Evolutionary conservation across 164 flowering plant species (phyloP).

Genomic region (Magnolia kwangsiensis): DNA sequence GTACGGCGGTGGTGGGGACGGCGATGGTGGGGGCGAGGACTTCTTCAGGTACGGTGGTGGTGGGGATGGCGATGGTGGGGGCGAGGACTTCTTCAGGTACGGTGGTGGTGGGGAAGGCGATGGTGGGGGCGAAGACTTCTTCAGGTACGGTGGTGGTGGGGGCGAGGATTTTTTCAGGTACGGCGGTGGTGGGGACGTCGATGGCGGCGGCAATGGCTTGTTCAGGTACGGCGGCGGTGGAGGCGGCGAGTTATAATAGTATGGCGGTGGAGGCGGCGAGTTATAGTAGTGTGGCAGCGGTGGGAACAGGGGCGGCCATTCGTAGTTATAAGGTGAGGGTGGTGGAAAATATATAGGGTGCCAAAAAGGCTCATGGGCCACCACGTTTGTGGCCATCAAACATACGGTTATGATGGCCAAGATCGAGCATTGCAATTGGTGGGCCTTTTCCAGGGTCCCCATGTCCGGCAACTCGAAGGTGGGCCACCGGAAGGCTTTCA

Average conservation of each 20-base stretch:
- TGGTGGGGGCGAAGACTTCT: neutral
- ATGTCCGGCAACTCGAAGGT: neutral
- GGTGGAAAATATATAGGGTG: neutral
- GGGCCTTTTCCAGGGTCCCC: neutral
- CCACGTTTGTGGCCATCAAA: neutral
- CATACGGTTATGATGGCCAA: neutral
- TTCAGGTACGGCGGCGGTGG: neutral
- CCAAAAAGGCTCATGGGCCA: neutral
- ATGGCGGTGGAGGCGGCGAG: neutral
- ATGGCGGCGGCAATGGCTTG: neutral
- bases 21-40: neutral
- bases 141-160: neutral
- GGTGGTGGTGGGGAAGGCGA: neutral
- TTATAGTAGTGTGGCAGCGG: conserved; percentile 2
- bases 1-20: neutral
- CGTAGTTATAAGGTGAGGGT: neutral
- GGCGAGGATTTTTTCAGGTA: neutral
- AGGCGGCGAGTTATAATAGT: neutral
- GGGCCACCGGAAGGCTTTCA: neutral
- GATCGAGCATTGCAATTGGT: neutral
- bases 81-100: neutral
- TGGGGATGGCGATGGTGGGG: neutral
- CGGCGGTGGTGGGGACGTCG: neutral
- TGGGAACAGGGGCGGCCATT: conserved; percentile 3
- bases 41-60: neutral